Evolutionary conservation across 768 basidiomycete genomes (phyloP).

Genomic region (Kwoniella pini): DNA sequence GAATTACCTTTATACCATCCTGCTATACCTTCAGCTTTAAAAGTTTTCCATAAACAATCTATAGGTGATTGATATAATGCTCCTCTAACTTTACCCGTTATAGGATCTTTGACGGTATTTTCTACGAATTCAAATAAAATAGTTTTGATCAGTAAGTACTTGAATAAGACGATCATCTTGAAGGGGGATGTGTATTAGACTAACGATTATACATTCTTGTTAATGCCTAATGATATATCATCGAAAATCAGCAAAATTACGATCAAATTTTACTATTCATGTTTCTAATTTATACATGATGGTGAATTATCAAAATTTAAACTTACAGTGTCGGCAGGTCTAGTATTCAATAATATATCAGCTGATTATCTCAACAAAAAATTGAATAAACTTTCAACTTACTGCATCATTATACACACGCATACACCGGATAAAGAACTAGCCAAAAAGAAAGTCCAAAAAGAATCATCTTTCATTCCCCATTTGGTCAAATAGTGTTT

Average conservation of each 20-base stretch:
- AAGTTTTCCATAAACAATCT: conserved; percentile 96
- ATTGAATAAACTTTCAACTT: conserved; percentile 38
- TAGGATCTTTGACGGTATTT: conserved; percentile 52
- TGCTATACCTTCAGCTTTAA: conserved; percentile 78
- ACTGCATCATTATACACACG: conserved; percentile 96
- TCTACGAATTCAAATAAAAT: conserved; percentile 22
- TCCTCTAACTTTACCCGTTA: conserved; percentile 60
- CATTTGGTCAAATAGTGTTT: conserved; percentile 73
- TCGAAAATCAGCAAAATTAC: not conserved
- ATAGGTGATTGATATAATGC: conserved; percentile 85
- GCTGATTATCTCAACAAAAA: not conserved
- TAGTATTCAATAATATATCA: conserved; percentile 2
- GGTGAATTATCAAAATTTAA: not conserved
- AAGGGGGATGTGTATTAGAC: conserved; percentile 3
- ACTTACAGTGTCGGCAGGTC: conserved; percentile 43
- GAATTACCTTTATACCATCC: conserved; percentile 91
- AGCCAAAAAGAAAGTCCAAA: conserved; percentile 83
- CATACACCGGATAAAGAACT: conserved; percentile 87
- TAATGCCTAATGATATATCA: conserved; percentile 62
- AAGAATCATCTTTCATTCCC: conserved; percentile 72
- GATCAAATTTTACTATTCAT: no score
- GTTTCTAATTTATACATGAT: no score
- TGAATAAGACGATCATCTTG: not conserved
- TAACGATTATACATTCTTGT: conserved; percentile 89
- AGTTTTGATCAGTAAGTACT: not conserved